Conservation (phyloP, 164 flowering plant genomes). For the Nymphaea colorata region DNA sequence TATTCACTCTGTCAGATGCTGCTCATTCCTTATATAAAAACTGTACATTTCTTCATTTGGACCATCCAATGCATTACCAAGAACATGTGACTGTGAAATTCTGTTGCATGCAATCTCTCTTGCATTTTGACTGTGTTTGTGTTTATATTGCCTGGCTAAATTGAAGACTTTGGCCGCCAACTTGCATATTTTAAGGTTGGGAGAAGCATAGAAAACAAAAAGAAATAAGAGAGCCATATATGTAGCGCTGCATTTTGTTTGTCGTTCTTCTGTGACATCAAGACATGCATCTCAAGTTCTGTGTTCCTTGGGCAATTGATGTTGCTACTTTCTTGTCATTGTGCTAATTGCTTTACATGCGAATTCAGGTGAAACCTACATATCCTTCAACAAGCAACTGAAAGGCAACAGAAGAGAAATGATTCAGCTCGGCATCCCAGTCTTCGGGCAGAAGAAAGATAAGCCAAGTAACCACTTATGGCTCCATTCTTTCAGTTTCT, state of each 20-base stretch:
- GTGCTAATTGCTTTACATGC: background rate
- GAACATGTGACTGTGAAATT: too few relatives aligned
- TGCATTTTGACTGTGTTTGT: too few relatives aligned
- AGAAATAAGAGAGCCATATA: background rate
- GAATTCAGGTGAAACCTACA: slow-evolving; percentile 65
- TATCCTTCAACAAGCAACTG: slow-evolving; percentile 74
- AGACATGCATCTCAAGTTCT: background rate
- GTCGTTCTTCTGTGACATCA: background rate
- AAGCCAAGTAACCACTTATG: background rate
- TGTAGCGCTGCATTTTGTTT: background rate
- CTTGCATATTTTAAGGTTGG: background rate
- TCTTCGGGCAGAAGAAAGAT: slow-evolving; percentile 59
- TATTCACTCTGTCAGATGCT: too few relatives aligned
- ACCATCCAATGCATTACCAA: too few relatives aligned
- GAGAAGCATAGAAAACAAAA: background rate
- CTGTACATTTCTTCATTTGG: too few relatives aligned
- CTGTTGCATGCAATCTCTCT: too few relatives aligned
- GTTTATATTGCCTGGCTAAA: too few relatives aligned
- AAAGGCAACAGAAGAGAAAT: slow-evolving; percentile 86
- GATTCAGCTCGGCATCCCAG: slow-evolving; percentile 86
- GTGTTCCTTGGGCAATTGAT: background rate
- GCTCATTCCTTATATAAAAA: too few relatives aligned
- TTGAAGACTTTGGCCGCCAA: background rate
- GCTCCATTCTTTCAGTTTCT: too few relatives aligned
- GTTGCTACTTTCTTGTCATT: background rate